Evolutionary conservation across 2,329 filamentous ascomycete genomes (phyloP).

Genomic region (Graphilbum sp.): DNA sequence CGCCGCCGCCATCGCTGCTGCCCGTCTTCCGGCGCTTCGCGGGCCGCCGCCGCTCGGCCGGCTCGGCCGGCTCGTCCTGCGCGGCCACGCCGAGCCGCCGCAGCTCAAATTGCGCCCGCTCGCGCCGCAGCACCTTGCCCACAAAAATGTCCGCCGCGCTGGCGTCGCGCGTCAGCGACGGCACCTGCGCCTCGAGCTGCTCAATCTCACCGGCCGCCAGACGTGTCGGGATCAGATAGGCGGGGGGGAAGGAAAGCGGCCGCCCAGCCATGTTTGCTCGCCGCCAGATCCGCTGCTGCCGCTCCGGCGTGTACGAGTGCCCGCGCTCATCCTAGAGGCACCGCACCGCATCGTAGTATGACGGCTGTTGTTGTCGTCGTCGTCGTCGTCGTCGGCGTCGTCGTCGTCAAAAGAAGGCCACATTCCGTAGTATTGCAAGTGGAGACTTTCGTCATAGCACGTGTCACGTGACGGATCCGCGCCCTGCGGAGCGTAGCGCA

Average conservation of each 20-base stretch:
- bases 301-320: too few species aligned
- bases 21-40: not conserved
- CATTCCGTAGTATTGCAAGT: too few species aligned
- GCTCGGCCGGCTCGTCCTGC: slow-evolving; percentile 22
- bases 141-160: slow-evolving; percentile 58
- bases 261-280: not conserved
- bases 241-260: slow-evolving; percentile 33
- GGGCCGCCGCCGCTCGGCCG: too few species aligned
- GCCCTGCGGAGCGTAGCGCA: too few species aligned
- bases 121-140: slow-evolving; percentile 52
- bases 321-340: too few species aligned
- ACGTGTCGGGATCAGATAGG: slow-evolving; percentile 60
- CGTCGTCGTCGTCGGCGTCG: too few species aligned
- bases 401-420: too few species aligned
- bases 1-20: not conserved
- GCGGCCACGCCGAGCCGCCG: slow-evolving; percentile 47
- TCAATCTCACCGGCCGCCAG: slow-evolving; percentile 47
- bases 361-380: too few species aligned
- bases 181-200: slow-evolving; percentile 46
- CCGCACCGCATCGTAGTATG: too few species aligned
- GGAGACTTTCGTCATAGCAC: too few species aligned
- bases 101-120: slow-evolving; percentile 64
- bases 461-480: too few species aligned
- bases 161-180: slow-evolving; percentile 52
- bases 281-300: not conserved